Conservation (phyloP, 129 eudicot species). For the Mikania micrantha region DNA sequence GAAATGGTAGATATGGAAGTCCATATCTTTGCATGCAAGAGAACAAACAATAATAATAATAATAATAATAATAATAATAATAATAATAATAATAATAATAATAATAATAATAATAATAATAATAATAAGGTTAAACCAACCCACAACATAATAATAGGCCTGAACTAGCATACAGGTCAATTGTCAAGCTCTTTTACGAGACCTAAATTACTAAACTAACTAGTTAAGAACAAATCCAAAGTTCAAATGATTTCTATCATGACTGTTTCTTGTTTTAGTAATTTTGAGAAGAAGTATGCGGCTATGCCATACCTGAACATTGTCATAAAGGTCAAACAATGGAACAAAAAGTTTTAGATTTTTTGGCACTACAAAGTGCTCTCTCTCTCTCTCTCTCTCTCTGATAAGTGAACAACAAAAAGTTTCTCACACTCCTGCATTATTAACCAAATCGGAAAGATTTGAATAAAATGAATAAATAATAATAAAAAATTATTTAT, state of each 20-base stretch:
- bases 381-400: too few relatives aligned
- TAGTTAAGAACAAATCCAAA: too few relatives aligned
- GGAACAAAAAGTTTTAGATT: conserved; percentile 66
- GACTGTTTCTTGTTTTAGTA: not conserved
- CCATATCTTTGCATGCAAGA: conserved; percentile 60
- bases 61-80: too few relatives aligned
- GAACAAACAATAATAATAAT: not conserved
- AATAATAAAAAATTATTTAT: too few relatives aligned
- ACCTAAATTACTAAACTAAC: too few relatives aligned
- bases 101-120: too few relatives aligned
- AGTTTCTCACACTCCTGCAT: conserved; percentile 87
- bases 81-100: too few relatives aligned
- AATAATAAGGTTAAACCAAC: not conserved
- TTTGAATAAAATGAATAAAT: too few relatives aligned
- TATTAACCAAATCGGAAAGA: not conserved
- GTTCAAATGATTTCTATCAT: not conserved
- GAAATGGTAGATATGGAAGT: conserved; percentile 64
- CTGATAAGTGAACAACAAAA: conserved; percentile 71
- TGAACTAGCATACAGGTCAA: not conserved
- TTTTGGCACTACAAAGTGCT: conserved; percentile 79
- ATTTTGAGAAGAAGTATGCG: conserved; percentile 2
- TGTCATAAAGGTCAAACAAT: conserved; percentile 60
- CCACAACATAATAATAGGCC: not conserved
- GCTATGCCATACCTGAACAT: conserved; percentile 55
- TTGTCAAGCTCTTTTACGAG: not conserved